A percentile compares a stretch with the other conserved stretches of the same genome.
phyloP scores from a whole-genome alignment of 805 yeast genomes.

The Kodamaea sagamina region DNA sequence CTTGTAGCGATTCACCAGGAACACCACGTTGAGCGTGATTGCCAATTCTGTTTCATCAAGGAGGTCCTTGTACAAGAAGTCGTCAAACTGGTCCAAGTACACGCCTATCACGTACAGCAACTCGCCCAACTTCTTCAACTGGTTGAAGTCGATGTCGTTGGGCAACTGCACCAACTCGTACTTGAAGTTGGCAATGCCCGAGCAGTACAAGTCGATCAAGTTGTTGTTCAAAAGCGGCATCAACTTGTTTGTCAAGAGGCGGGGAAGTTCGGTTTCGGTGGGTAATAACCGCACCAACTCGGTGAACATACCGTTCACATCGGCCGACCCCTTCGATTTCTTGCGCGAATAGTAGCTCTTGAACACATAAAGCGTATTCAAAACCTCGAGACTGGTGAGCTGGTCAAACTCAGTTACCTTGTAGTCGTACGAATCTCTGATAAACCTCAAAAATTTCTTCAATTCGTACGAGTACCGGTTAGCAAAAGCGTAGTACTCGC shows the following conservation, averaged over 20 bases:
- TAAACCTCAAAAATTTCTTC: conserved; percentile 22
- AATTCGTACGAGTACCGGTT: conserved; percentile 23
- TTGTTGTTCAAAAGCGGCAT: conserved; percentile 18
- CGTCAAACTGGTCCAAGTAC: conserved; percentile 20
- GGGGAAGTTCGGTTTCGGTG: conserved; percentile 21
- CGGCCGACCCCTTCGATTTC: conserved; percentile 17
- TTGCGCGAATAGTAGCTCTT: conserved; percentile 23
- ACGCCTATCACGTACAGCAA: conserved; percentile 16
- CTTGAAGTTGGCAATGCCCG: conserved; percentile 21
- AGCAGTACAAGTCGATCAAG: conserved; percentile 17
- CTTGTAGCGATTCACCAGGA: conserved; percentile 27
- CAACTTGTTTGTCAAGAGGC: conserved; percentile 19
- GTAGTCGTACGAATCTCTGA: conserved; percentile 22
- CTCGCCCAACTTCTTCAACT: conserved; percentile 17
- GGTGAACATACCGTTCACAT: conserved; percentile 21
- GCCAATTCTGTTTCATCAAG: conserved; percentile 2
- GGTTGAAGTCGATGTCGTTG: conserved; percentile 23
- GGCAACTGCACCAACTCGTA: conserved; percentile 25
- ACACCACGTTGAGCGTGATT: conserved; percentile 15
- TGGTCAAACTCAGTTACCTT: conserved; percentile 25
- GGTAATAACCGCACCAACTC: conserved; percentile 19
- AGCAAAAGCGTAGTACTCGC: conserved; percentile 20
- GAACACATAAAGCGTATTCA: conserved; percentile 30
- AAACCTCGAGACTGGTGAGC: conserved; percentile 27
- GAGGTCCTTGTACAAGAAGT: conserved; percentile 14